Base-by-base conservation (phyloP, 1,139 yeast species). In the Geotrichum fermentans region DNA sequence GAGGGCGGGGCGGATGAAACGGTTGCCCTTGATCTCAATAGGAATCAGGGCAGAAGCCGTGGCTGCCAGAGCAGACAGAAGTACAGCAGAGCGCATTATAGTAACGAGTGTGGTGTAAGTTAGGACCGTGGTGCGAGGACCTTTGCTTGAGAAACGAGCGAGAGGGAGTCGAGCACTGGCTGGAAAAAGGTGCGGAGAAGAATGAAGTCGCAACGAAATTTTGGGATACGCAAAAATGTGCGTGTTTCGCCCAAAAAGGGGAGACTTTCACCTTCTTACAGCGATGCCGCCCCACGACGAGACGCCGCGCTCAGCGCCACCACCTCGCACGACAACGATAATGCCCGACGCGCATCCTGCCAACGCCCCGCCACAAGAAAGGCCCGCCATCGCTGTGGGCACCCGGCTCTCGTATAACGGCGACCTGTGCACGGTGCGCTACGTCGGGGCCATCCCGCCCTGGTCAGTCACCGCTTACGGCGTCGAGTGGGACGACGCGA, bases 401-500 rank as follows among this genome's bases (percentile, higher is more conserved):
- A 74, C 77, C 40, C 61, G 89, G 43, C 59, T 82, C 8, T 70
- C 77, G 0, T 66, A 74, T 21, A 69, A 66, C 20, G 76, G 75
- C 0, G 71, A 78, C 17, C 55, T 77, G 1, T 87, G 87, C 34
- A 86, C 95, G 0, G 72, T 89, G 4, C 66, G 74, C 49, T 89
- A 63, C 58, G 62, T 76, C 0, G 97, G 97, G 0, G 40, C 51
- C 0, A 65, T 88, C 1, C 75, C 78, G 0, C 69, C 67, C 3
- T 88, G 96, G 96, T 78, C 80, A 0, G 67, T 63, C 2, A 55
- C 55, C 0, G 89, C 92, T 0, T 66, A 78, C 14, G 97, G 97
- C 0, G 73, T 90, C 1, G 97, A 90, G 62, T 90, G 97, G 97
- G 97, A 90, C 62, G 72, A 79, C 47, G 65, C 68, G 0, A 56